Evolutionary conservation across 345 rosid species (phyloP), one percentile per base, ranked within the genome.

Genomic region (Cardamine resedifolia): DNA sequence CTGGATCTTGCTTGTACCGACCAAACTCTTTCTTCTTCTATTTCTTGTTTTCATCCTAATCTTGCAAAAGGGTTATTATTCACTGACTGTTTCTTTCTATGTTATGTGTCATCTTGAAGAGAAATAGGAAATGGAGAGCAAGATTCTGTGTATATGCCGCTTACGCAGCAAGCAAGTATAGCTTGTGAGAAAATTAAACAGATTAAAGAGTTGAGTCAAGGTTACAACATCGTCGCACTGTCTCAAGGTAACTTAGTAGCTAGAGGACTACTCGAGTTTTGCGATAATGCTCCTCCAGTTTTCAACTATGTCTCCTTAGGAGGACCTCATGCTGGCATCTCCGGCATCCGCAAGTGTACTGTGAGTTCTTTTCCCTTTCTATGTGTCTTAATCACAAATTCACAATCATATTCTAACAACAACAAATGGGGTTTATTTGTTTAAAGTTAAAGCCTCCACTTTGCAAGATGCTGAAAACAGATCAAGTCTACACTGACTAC

Each of bases 301-400:
- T 73, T 89, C 52, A 89, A 89, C 80, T 90, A 81, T 72, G 58
- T 94, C 58, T 90, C 98, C 16, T 78, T 93, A 68, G 98, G 79
- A 51, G 96, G 98, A 41, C 98, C 98, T 71, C 96, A 93, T 63
- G 97, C 98, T 76, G 97, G 97, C 30, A 86, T 92, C 14, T 87
- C 96, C 39, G 83, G 85, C 52, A 88, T 90, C 36, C 94, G 92
- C 77, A 81, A 78, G 10, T 91, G 95, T 65, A 82, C 85, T 71
- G 97, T 89, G 76, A 65, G 72, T 45, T 26, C 48, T 49, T 55
- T 56, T 7, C 38, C 1, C 11, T 20, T 2, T n/a, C 43, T 27
- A 12, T 47, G 9, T 58, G 15, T 52, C 47, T 53, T 43, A 50
- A 36, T 34, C 41, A 71, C 75, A 30, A 1, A 6, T 6, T 6